Percentiles rank a stretch among this genome's conserved stretches.
phyloP scores from a whole-genome alignment of 768 basidiomycete genomes.

The Russula foetens region DNA sequence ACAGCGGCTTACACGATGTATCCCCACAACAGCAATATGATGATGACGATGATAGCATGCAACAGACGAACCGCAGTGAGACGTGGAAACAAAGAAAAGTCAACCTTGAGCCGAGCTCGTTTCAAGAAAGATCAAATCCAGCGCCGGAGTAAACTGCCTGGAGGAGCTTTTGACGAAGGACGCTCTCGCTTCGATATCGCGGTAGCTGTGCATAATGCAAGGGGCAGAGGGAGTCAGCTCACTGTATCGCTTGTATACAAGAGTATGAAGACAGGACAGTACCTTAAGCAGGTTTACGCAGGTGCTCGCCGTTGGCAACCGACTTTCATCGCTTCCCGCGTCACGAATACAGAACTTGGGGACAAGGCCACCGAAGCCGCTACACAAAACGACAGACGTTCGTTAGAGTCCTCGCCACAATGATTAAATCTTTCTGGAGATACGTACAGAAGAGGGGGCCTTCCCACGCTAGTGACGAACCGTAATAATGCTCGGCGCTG shows the following conservation, averaged over 20 bases:
- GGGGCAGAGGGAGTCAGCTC: neutral
- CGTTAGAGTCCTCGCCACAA: neutral
- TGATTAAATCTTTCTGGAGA: neutral
- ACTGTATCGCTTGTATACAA: neutral
- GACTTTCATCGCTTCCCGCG: conserved; percentile 59
- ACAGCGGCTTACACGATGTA: neutral
- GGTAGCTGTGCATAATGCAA: conserved; percentile 46
- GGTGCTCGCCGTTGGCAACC: conserved; percentile 72
- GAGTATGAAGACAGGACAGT: neutral
- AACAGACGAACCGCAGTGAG: neutral
- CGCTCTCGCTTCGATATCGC: conserved; percentile 51
- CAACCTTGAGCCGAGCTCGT: neutral
- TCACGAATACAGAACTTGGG: conserved; percentile 89
- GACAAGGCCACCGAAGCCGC: conserved; percentile 78
- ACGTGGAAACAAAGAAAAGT: neutral
- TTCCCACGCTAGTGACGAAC: conserved; percentile 89
- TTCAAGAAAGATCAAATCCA: conserved; percentile 85
- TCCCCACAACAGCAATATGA: neutral
- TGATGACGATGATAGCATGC: neutral
- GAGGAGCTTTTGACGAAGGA: conserved; percentile 66
- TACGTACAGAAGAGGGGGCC: conserved; percentile 77
- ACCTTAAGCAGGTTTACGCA: conserved; percentile 93
- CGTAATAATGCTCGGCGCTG: conserved; percentile 71
- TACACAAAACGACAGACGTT: conserved; percentile 21
- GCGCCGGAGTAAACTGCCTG: conserved; percentile 84